phyloP scores from a whole-genome alignment of 1,284 basidiomycete species.

The Rhodotorula sp. region DNA sequence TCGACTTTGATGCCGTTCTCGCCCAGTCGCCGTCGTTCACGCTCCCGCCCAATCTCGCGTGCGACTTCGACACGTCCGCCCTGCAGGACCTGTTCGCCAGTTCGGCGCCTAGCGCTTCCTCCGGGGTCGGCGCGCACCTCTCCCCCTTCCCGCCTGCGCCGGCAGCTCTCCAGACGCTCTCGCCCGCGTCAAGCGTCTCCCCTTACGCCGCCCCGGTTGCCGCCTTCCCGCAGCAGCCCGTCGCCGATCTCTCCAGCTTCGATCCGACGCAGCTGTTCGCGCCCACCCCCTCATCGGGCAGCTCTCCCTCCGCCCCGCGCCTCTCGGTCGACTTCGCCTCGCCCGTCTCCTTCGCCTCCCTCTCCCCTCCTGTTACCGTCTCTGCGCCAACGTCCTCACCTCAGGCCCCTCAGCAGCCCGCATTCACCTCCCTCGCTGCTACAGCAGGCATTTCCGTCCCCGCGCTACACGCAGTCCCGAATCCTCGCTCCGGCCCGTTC shows the following conservation, averaged over 20 bases:
- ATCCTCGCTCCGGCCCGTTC: not conserved
- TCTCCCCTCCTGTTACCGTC: not conserved
- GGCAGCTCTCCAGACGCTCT: constrained; percentile 1
- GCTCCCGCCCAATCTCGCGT: constrained; percentile 3
- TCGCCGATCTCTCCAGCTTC: not conserved
- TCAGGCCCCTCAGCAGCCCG: not conserved
- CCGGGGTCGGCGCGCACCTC: not conserved
- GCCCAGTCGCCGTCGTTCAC: constrained; percentile 5
- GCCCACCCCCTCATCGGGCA: not conserved
- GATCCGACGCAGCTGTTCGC: not conserved
- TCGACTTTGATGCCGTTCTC: not conserved
- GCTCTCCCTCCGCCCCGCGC: not conserved
- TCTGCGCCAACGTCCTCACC: no score
- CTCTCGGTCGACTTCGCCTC: not conserved
- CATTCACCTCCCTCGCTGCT: constrained; percentile 12
- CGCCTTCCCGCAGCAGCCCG: not conserved
- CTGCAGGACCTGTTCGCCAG: constrained; percentile 9
- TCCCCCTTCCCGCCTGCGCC: not conserved
- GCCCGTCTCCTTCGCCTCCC: not conserved
- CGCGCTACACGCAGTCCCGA: not conserved
- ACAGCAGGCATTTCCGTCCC: constrained; percentile 16
- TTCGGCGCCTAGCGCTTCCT: not conserved
- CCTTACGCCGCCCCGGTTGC: not conserved
- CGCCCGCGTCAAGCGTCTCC: constrained; percentile 13
- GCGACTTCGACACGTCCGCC: constrained; percentile 16